phyloP scores from a whole-genome alignment of 73 alveolate species.

The Tetrahymena elliotti region DNA sequence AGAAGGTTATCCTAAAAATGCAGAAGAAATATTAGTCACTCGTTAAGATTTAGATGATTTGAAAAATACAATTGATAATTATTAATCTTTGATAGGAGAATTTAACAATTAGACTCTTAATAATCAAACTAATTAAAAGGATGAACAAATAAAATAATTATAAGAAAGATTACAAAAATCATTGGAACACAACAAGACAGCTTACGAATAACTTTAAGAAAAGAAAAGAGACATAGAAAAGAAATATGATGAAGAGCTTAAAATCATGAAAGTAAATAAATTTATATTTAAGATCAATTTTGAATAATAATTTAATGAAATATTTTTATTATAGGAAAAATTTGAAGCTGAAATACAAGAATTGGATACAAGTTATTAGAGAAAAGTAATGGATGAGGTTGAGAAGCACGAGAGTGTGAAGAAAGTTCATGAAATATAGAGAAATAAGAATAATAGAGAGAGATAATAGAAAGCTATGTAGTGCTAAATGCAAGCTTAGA shows the following conservation, averaged over 20 bases:
- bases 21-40: constrained; percentile 77
- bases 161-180: constrained; percentile 52
- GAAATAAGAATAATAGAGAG: constrained; percentile 42
- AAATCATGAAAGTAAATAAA: constrained; percentile 23
- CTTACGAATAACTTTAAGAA: constrained; percentile 53
- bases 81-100: constrained; percentile 47
- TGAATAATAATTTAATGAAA: too few species aligned
- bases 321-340: constrained; percentile 8
- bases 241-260: constrained; percentile 47
- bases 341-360: constrained; percentile 27
- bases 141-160: constrained; percentile 55
- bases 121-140: constrained; percentile 46
- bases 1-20: constrained; percentile 51
- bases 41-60: constrained; percentile 69
- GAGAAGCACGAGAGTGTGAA: constrained; percentile 26
- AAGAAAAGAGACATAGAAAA: constrained; percentile 60
- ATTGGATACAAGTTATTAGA: constrained; percentile 24
- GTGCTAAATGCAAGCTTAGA: constrained; percentile 51
- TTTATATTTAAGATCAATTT: too few species aligned
- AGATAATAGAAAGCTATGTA: constrained; percentile 49
- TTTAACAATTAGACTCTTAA: constrained; percentile 55
- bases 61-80: constrained; percentile 55
- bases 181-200: constrained; percentile 24
- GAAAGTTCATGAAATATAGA: constrained; percentile 43
- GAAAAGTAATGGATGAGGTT: constrained; percentile 34